Conservation (phyloP, 2,329 filamentous ascomycete species). For the Didymella keratinophila region DNA sequence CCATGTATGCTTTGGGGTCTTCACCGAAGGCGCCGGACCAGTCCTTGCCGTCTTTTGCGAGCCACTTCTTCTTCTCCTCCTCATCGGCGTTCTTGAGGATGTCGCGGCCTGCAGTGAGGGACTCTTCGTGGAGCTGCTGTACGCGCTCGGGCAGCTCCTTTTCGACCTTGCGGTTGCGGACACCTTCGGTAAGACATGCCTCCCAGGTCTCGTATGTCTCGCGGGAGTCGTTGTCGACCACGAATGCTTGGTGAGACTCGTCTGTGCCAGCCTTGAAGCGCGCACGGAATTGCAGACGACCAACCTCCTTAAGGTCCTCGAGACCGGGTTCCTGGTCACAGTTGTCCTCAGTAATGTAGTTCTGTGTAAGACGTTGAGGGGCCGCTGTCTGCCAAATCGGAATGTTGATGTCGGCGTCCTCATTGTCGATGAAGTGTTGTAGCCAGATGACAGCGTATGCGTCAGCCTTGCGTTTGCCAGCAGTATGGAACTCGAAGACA, state of each 20-base stretch:
- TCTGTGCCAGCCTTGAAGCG: slow-evolving; percentile 92
- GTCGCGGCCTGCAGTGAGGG: slow-evolving; percentile 79
- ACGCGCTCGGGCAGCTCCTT: slow-evolving; percentile 76
- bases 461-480: slow-evolving; percentile 73
- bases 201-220: slow-evolving; percentile 97
- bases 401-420: slow-evolving; percentile 79
- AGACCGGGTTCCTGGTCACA: slow-evolving; percentile 73
- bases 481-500: slow-evolving; percentile 82
- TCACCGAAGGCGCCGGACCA: slow-evolving; percentile 88
- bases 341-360: slow-evolving; percentile 87
- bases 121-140: slow-evolving; percentile 80
- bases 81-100: slow-evolving; percentile 76
- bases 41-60: slow-evolving; percentile 80
- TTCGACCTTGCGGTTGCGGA: slow-evolving; percentile 73
- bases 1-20: slow-evolving; percentile 70
- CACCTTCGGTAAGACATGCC: slow-evolving; percentile 86
- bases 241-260: slow-evolving; percentile 81
- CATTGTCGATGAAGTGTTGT: slow-evolving; percentile 81
- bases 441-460: slow-evolving; percentile 87
- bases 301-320: slow-evolving; percentile 78
- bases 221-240: slow-evolving; percentile 84
- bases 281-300: slow-evolving; percentile 79
- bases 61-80: slow-evolving; percentile 79
- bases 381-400: slow-evolving; percentile 88
- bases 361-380: slow-evolving; percentile 80